These are phyloP conservation scores for Bonia amplexicaulis DNA, from an alignment of 176 grass and related monocot species.

Conservation along the genomic window DNA sequence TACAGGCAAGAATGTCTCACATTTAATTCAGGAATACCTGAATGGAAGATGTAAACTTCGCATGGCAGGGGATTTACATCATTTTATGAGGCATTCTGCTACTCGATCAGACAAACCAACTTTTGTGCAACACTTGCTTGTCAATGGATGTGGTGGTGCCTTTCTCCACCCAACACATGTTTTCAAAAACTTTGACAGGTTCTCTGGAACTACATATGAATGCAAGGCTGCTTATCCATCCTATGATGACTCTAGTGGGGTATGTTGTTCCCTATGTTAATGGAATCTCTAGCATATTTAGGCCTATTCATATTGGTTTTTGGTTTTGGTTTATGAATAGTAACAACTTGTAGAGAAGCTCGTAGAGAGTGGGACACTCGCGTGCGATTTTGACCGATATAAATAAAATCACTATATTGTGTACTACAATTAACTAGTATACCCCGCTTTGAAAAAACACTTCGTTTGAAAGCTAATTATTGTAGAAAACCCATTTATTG, in stretches of 20 bases:
- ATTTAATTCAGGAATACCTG: slow-evolving; percentile 83
- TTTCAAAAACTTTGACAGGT: slow-evolving; percentile 71
- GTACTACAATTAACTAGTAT: too few species aligned
- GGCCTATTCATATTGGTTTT: too few species aligned
- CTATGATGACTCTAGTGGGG: slow-evolving; percentile 79
- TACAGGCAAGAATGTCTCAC: slow-evolving; percentile 75
- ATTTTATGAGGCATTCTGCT: slow-evolving; percentile 93
- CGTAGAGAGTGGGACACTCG: too few species aligned
- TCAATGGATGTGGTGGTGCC: slow-evolving; percentile 93
- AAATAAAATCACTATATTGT: too few species aligned
- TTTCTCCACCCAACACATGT: slow-evolving; percentile 98
- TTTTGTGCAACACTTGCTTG: slow-evolving; percentile 78
- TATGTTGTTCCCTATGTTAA: slow-evolving; percentile 28
- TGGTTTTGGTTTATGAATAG: too few species aligned
- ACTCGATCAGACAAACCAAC: slow-evolving; percentile 49
- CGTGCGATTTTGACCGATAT: too few species aligned
- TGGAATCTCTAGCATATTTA: slow-evolving; percentile 13
- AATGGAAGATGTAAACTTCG: slow-evolving; percentile 89
- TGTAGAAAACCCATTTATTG: too few species aligned
- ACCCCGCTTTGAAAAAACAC: too few species aligned
- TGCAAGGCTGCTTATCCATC: slow-evolving; percentile 88
- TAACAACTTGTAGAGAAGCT: too few species aligned
- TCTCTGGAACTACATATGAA: slow-evolving; percentile 66
- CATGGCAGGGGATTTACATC: slow-evolving; percentile 87
- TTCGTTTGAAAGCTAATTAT: too few species aligned